These are phyloP conservation scores for Epichloe hybrida DNA, from an alignment of 2,329 filamentous ascomycete genomes.

Conservation along the genomic window DNA sequence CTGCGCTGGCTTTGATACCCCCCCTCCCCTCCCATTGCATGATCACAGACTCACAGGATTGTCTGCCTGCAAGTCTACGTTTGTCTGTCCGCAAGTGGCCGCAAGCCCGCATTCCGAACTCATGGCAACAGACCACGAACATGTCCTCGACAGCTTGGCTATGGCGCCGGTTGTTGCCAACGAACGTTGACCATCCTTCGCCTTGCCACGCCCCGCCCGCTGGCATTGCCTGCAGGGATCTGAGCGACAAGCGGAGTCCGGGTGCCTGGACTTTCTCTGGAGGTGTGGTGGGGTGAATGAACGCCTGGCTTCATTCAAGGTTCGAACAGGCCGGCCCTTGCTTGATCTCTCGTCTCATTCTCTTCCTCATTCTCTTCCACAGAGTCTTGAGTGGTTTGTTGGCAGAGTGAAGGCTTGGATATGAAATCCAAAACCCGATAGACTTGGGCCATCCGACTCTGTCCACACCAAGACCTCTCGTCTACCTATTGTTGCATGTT, in stretches of 20 bases:
- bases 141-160: background rate
- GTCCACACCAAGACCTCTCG: too few species aligned
- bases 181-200: background rate
- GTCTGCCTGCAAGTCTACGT: background rate
- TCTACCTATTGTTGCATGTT: too few species aligned
- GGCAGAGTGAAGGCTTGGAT: too few species aligned
- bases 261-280: background rate
- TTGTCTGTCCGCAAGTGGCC: constrained; percentile 1
- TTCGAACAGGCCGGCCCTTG: background rate
- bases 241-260: constrained; percentile 6
- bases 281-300: constrained; percentile 4
- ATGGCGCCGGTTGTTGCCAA: background rate
- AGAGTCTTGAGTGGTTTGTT: background rate
- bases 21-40: background rate
- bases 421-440: background rate
- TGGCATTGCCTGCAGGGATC: constrained; percentile 12
- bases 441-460: background rate
- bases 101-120: constrained; percentile 1
- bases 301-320: background rate
- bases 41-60: background rate
- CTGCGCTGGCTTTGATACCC: too few species aligned
- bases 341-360: background rate
- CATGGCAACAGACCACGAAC: too few species aligned
- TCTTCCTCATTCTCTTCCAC: background rate
- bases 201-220: constrained; percentile 8